These are phyloP conservation scores for Populus euphratica DNA, from an alignment of 345 rosid genomes.

Conservation along the genomic window DNA sequence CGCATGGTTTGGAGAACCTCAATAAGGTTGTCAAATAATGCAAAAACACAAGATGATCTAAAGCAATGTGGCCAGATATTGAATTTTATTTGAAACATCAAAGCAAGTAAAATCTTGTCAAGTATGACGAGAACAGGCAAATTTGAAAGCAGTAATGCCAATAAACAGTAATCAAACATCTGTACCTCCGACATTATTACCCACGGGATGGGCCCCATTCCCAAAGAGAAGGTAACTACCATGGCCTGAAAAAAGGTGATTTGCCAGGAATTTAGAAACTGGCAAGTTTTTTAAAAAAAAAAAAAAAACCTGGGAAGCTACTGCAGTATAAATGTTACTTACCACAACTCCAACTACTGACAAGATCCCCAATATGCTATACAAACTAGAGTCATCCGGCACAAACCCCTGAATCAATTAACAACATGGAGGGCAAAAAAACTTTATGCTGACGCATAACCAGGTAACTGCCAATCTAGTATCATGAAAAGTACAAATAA, in stretches of 20 bases:
- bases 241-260: constrained; percentile 47
- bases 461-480: neutral
- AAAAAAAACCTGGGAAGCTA: constrained; percentile 1
- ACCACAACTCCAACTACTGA: constrained; percentile 92
- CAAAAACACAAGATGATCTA: too few species aligned
- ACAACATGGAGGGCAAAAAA: constrained; percentile 1
- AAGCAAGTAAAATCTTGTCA: neutral
- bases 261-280: neutral
- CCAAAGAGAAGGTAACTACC: constrained; percentile 78
- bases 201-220: constrained; percentile 98
- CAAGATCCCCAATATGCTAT: constrained; percentile 55
- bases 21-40: neutral
- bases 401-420: constrained; percentile 45
- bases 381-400: constrained; percentile 51
- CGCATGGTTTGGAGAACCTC: neutral
- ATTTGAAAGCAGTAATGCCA: neutral
- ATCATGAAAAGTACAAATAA: neutral
- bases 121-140: too few species aligned
- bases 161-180: neutral
- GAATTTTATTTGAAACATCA: neutral
- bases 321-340: constrained; percentile 28
- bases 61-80: neutral
- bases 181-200: constrained; percentile 96
- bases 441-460: neutral
- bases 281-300: neutral